Base-by-base conservation (phyloP, 305 asterid genomes). In the Fraxinus dipetala region DNA sequence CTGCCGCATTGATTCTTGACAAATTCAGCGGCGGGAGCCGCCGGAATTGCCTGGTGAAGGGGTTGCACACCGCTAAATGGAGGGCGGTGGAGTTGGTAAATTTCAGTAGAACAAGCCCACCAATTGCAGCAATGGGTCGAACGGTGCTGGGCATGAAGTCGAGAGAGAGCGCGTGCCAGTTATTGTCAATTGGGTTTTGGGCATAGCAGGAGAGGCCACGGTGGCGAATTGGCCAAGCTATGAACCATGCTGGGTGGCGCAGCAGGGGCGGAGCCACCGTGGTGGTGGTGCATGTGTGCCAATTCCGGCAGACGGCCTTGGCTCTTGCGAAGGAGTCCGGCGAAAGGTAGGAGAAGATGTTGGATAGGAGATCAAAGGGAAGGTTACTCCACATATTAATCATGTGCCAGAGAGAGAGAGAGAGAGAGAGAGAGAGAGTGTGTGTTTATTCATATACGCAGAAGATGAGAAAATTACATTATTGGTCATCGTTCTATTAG, bases 251-350 rank as follows among this genome's bases (percentile, higher is more conserved):
- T 30, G 89, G 92, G 18, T 87, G 90, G n/a, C 51, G 81, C 45
- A 11, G 85, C 72, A 72, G 81, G 0, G 30, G 43, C 6, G 69
- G 65, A 43, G 82, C 8, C 1, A 78, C 32, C 65, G 80, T 69
- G 36, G 86, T 77, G 72, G 43, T 85, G 16, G 88, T 88, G 72
- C 92, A 83, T 26, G 79, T 59, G 43, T 69, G 81, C 98, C 98
- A 93, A 59, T 51, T 88, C 86, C 89, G 88, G 89, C 97, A 92
- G 40, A 83, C 69, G 36, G 93, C 86, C 76, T 79, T 90, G 54
- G 94, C 93, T 4, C 93, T 83, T 84, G 93, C 92, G 11, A 94
- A 67, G 32, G 97, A 90, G 20, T 92, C 92, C n/a, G 97, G 95
- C 2, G 93, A 34, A 65, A 94, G 96, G 86, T 87, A 80, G 86